phyloP scores from a whole-genome alignment of 345 rosid species.

The Citrus unshiu region DNA sequence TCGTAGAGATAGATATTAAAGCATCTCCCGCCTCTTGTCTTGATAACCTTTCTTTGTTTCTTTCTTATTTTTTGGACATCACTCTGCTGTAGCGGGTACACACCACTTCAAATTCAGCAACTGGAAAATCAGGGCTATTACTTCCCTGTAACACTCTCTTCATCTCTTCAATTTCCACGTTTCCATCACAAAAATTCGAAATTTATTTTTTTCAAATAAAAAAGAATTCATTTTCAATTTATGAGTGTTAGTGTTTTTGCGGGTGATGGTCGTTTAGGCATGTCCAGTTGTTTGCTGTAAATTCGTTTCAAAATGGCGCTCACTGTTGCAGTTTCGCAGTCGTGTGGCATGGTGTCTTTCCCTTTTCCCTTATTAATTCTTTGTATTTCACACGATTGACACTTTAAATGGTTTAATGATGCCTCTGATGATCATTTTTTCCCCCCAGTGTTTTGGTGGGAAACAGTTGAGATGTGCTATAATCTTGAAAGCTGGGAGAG shows the following conservation, averaged over 20 bases:
- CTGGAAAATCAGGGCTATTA: neutral
- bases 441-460: slow-evolving; percentile 39
- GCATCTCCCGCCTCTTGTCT: neutral
- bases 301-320: slow-evolving; percentile 10
- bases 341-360: slow-evolving; percentile 12
- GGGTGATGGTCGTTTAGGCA: neutral
- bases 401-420: neutral
- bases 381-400: neutral
- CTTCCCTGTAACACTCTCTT: neutral
- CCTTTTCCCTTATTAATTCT: neutral
- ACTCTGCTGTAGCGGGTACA: no score
- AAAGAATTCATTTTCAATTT: neutral
- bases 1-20: neutral
- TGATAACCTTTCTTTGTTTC: neutral
- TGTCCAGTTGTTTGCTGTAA: neutral
- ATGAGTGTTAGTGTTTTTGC: no score
- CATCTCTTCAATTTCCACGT: neutral
- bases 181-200: neutral
- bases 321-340: slow-evolving; percentile 11
- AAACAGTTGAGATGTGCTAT: slow-evolving; percentile 35
- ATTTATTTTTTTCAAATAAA: neutral
- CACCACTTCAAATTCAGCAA: neutral
- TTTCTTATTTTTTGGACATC: neutral
- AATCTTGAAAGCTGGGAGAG: slow-evolving; percentile 38
- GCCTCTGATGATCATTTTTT: neutral